A percentile compares a stretch with the other conserved stretches of the same genome.
Evolutionary conservation across 2,329 filamentous ascomycete genomes (phyloP).

Genomic region (Colletotrichum destructivum): DNA sequence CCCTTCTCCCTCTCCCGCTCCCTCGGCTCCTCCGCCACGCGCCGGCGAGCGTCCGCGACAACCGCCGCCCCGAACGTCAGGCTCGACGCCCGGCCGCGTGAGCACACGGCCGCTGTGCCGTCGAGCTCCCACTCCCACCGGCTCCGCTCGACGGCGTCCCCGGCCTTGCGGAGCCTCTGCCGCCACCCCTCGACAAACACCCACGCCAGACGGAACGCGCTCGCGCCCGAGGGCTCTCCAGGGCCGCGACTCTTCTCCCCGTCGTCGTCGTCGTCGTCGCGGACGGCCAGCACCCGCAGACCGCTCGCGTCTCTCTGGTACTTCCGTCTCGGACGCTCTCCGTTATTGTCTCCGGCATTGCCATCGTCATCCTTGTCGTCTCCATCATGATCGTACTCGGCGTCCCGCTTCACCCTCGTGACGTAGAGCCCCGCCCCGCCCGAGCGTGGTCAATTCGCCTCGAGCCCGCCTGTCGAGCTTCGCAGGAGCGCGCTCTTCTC

Average conservation of each 20-base stretch:
- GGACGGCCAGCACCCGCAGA: constrained; percentile 26
- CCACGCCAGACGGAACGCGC: constrained; percentile 55
- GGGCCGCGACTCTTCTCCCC: constrained; percentile 9
- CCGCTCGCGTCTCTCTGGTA: constrained; percentile 31
- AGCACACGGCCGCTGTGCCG: constrained; percentile 43
- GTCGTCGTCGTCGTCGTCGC: constrained; percentile 9
- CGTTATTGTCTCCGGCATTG: not conserved
- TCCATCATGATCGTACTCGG: constrained; percentile 12
- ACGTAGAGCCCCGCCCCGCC: constrained; percentile 44
- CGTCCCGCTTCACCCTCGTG: constrained; percentile 36
- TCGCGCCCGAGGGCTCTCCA: constrained; percentile 42
- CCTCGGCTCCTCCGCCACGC: constrained; percentile 10
- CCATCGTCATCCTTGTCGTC: constrained; percentile 35
- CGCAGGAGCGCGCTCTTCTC: constrained; percentile 52
- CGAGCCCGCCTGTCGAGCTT: constrained; percentile 36
- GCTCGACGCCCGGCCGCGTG: constrained; percentile 27
- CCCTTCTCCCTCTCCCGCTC: constrained; percentile 21
- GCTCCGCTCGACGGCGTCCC: constrained; percentile 52
- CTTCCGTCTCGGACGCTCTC: constrained; percentile 17
- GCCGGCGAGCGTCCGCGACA: constrained; percentile 24
- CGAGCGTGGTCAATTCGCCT: constrained; percentile 58
- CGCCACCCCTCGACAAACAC: constrained; percentile 57
- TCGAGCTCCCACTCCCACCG: constrained; percentile 51
- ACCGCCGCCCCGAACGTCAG: constrained; percentile 11
- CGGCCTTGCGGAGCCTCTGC: constrained; percentile 49